A percentile compares a stretch with the other conserved stretches of the same genome.
Evolutionary conservation across 768 basidiomycete species (phyloP).

Genomic region (Tremella fuciformis): DNA sequence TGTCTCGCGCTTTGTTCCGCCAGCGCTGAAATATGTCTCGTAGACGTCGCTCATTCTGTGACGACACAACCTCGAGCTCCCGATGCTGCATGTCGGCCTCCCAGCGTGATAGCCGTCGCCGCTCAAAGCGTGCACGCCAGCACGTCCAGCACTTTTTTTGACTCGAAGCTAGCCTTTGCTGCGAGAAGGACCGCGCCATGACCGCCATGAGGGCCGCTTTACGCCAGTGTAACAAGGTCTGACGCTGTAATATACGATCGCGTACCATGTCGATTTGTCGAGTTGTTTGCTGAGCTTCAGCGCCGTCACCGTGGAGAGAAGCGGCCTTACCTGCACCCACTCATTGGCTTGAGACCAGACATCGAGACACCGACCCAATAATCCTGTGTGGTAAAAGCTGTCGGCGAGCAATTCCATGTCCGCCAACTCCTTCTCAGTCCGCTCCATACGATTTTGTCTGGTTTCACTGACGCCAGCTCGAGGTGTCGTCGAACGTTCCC

Average conservation of each 20-base stretch:
- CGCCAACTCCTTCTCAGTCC: not conserved
- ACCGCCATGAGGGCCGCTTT: not conserved
- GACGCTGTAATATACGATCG: conserved; percentile 36
- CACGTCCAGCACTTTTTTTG: too few relatives aligned
- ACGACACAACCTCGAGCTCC: too few relatives aligned
- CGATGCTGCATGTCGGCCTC: too few relatives aligned
- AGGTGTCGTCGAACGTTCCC: conserved; percentile 2
- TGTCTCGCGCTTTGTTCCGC: too few relatives aligned
- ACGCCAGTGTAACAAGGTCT: conserved; percentile 33
- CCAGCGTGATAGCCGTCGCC: too few relatives aligned
- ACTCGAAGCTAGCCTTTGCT: too few relatives aligned
- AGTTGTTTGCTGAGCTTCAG: conserved; percentile 24
- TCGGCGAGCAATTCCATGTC: conserved; percentile 34
- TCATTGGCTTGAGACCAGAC: conserved; percentile 35
- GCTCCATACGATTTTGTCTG: not conserved
- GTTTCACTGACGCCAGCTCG: not conserved
- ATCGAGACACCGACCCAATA: conserved; percentile 45
- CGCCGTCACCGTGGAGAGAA: not conserved
- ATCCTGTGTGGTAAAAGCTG: conserved; percentile 35
- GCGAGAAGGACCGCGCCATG: too few relatives aligned
- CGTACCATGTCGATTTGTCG: conserved; percentile 27
- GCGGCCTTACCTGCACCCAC: conserved; percentile 33
- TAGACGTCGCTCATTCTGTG: not conserved
- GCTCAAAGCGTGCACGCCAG: too few relatives aligned
- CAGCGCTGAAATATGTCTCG: too few relatives aligned